Evolutionary conservation across 2,329 filamentous ascomycete genomes (phyloP).

Genomic region (Chaetomium olivaceum): DNA sequence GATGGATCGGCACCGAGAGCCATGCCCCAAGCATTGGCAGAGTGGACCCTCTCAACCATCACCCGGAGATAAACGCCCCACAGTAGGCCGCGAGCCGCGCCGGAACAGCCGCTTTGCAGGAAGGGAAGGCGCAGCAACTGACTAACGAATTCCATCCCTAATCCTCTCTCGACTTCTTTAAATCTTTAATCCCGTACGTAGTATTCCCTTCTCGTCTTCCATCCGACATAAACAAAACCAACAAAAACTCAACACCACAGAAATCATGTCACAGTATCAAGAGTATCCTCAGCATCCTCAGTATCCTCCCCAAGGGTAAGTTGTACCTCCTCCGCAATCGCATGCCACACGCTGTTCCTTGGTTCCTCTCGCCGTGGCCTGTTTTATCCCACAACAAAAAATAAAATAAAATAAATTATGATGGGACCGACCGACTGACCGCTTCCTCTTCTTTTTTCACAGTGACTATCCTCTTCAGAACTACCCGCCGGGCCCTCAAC

Average conservation of each 20-base stretch:
- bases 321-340: neutral
- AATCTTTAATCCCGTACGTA: neutral
- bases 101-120: slow-evolving; percentile 6
- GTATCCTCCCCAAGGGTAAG: slow-evolving; percentile 18
- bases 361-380: neutral
- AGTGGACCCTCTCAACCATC: neutral
- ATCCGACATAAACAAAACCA: neutral
- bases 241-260: slow-evolving; percentile 2
- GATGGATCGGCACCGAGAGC: slow-evolving; percentile 7
- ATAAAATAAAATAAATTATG: neutral
- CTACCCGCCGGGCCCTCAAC: slow-evolving; percentile 17
- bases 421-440: slow-evolving; percentile 3
- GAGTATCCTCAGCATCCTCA: no score
- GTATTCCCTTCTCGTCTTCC: neutral
- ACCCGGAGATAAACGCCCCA: slow-evolving; percentile 5
- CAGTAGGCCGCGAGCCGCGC: neutral
- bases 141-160: no score
- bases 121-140: slow-evolving; percentile 4
- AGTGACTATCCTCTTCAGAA: slow-evolving; percentile 1
- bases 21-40: slow-evolving; percentile 16
- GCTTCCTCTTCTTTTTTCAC: neutral
- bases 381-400: neutral
- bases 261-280: slow-evolving; percentile 20
- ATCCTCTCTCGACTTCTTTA: slow-evolving; percentile 3
- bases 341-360: neutral